phyloP scores from a whole-genome alignment of 2,329 filamentous ascomycete species.

The Thielaviopsis musarum region DNA sequence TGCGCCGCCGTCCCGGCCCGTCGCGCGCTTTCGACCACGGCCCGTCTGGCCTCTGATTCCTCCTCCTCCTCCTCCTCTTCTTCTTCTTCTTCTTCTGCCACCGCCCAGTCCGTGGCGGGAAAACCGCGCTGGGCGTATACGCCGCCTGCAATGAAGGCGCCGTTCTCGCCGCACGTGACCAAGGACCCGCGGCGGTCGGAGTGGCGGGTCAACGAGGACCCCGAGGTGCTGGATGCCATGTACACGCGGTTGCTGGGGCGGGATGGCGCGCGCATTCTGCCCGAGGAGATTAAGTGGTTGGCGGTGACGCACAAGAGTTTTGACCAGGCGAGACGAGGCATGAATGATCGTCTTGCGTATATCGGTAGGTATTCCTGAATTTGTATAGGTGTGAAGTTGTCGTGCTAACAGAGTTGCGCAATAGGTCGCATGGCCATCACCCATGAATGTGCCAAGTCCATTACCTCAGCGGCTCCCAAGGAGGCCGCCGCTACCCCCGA shows the following conservation, averaged over 20 bases:
- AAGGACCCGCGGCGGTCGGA: conserved; percentile 33
- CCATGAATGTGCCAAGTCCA: conserved; percentile 28
- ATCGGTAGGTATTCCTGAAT: conserved; percentile 12
- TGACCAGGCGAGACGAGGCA: conserved; percentile 82
- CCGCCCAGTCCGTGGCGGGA: neutral
- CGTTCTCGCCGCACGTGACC: conserved; percentile 43
- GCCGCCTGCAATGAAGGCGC: conserved; percentile 51
- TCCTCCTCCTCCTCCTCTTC: neutral
- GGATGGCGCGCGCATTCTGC: conserved; percentile 55
- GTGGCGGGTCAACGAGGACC: conserved; percentile 62
- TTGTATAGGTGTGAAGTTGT: neutral
- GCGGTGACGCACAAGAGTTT: conserved; percentile 97
- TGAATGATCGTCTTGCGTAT: conserved; percentile 74
- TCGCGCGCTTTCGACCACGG: conserved; percentile 6
- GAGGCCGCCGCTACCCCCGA: conserved; percentile 22
- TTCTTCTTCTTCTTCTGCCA: too few species aligned
- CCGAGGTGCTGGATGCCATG: conserved; percentile 55
- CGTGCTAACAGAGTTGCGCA: conserved; percentile 4
- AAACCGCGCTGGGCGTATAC: conserved; percentile 54
- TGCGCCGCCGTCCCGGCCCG: neutral
- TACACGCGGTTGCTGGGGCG: conserved; percentile 62
- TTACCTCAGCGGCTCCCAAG: conserved; percentile 30
- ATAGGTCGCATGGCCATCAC: conserved; percentile 17
- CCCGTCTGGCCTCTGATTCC: neutral
- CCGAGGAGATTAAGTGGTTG: conserved; percentile 91